phyloP scores from a whole-genome alignment of 768 basidiomycete species.

The Mycena vulgaris region DNA sequence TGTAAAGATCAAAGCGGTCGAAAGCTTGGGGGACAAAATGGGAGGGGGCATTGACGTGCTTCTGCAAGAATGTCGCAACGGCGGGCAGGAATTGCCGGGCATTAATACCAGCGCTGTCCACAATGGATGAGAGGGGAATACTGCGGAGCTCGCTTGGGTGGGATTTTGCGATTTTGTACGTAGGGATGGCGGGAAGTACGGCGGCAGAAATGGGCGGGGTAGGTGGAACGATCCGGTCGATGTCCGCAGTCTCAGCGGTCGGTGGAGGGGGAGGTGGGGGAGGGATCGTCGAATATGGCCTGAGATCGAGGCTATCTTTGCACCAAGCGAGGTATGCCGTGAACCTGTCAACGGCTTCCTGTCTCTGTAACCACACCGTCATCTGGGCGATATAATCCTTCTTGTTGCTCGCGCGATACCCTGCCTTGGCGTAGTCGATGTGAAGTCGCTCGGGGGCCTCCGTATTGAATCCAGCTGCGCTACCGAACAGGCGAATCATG shows the following conservation, averaged over 20 bases:
- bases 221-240: no score
- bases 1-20: conserved; percentile 25
- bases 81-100: no score
- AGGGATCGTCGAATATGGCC: not conserved
- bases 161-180: no score
- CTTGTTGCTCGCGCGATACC: not conserved
- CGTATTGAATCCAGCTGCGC: conserved; percentile 40
- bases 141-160: no score
- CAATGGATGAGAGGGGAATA: no score
- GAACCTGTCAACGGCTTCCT: not conserved
- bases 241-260: no score
- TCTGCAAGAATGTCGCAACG: no score
- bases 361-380: not conserved
- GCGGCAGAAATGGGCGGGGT: no score
- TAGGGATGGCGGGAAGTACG: no score
- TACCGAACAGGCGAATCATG: not conserved
- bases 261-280: not conserved
- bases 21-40: conserved; percentile 8
- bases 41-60: not conserved
- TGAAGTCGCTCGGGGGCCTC: not conserved
- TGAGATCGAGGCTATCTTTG: not conserved
- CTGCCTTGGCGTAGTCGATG: not conserved
- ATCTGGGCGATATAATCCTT: not conserved
- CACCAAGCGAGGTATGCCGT: not conserved
- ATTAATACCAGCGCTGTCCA: no score